Evolutionary conservation across 192 early-diverging fungal genomes (phyloP), one percentile per base, ranked within the genome.

Genomic region (Linnemannia elongata): DNA sequence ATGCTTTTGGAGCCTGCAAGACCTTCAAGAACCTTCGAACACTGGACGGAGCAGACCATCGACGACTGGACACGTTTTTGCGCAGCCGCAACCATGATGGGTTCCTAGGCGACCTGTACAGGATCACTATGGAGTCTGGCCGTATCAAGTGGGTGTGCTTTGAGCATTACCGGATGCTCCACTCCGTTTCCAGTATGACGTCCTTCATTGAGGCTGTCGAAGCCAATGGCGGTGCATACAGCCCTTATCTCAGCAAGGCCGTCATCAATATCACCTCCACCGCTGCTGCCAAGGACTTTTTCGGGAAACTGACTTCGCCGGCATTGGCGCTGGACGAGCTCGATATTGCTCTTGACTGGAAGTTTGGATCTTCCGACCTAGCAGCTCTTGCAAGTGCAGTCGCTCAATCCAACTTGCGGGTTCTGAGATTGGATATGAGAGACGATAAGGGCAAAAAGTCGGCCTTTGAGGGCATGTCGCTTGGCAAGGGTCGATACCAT

Each of bases 131-230:
- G 6, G n/a, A 60, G 8, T 13, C 75, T 20, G 77, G 77, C 36
- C 72, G 75, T 17, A 74, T 79, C 45, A 84, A 84, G 30, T 84
- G 82, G 82, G 82, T 84, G n/a, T 84, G 82, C 70, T 73, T 84
- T 35, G 82, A 84, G 22, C 82, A 84, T 54, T 78, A 70, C 72
- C 76, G 76, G 8, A 24, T 36, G 3, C 76, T 70, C 35, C 45
- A 79, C 52, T 49, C 49, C 12, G 69, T 49, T 20, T 71, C 18
- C 27, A n/a, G 27, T 15, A 36, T 79, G 78, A 71, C 33, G 33
- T 38, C 69, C 1, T 79, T 79, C 47, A 69, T 79, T 15, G 38
- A 60, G 10, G 18, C 70, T 2, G 49, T 79, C 15, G 52, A 79
- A 36, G 49, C 18, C 4, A 72, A 71, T 18, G 69, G 44, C 18